Evolutionary conservation across 1,284 basidiomycete genomes (phyloP), one percentile per base, ranked within the genome.

Genomic region (Anthracocystis walkeri): DNA sequence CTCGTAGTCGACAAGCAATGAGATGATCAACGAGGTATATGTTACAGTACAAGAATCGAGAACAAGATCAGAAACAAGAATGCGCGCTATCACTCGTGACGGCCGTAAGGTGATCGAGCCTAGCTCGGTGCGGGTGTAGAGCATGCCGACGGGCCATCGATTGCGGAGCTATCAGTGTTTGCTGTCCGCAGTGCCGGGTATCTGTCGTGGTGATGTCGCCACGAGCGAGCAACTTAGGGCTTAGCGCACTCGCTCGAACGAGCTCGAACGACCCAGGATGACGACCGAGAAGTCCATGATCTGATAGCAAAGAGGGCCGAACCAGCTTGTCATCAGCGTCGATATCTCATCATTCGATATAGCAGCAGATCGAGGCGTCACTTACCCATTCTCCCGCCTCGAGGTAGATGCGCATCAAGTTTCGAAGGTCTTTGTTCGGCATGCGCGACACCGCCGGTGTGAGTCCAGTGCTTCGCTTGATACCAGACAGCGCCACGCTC

Each of bases 301-400:
- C 79, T 80, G 49, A 10, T 2, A 25, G 8, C 20, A 35, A 50
- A 27, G 12, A 16, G 8, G 3, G 7, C 23, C 20, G 7, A 7
- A 51, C 11, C 27, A 45, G 40, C 50, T 5, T 41, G 3, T 44
- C 3, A 25, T 65, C 61, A 65, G 60, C 56, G 23, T 45, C 50
- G 18, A n/a, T 20, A 10, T 44, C 40, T 7, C 18, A 21, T n/a
- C n/a, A 21, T 44, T 7, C 53, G 14, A 25, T n/a, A 7, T 4
- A 33, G 10, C 29, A 31, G 8, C 27, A 33, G 27, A n/a, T 35
- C 12, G 25, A 33, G 16, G 33, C 1, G 7, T 29, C 14, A 78
- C 82, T 66, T 59, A 84, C 81, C 83, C 83, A 85, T 68, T 85
- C 83, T 38, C 83, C 83, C 29, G 82, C 77, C 57, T 85, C 83